Percentiles rank a stretch among this genome's conserved stretches.
phyloP scores from a whole-genome alignment of 306 rosid genomes.

The Corylus avellana region DNA sequence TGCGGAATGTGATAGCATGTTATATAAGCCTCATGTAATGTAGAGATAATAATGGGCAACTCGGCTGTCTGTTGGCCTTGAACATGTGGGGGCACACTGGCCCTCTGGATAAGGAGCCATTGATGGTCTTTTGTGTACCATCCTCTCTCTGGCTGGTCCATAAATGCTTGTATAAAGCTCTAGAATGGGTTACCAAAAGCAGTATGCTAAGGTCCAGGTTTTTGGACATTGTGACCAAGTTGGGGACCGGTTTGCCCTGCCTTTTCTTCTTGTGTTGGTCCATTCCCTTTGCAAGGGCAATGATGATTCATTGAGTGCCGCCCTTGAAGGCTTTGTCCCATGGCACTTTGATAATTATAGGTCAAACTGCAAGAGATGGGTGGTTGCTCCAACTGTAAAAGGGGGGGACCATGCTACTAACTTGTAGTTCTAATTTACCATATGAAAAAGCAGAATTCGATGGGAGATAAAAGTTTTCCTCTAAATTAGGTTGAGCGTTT shows the following conservation, averaged over 20 bases:
- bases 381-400: not conserved
- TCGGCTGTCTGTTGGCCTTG: not conserved
- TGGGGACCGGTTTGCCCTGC: conserved; percentile 2
- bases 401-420: not conserved
- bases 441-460: too few species aligned
- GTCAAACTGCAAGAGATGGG: conserved; percentile 5
- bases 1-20: too few species aligned
- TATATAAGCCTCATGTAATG: too few species aligned
- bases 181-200: not conserved
- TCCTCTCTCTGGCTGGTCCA: not conserved
- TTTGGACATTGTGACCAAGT: not conserved
- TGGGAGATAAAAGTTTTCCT: too few species aligned
- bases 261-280: conserved; percentile 6
- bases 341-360: not conserved
- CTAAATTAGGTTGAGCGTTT: too few species aligned
- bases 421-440: too few species aligned
- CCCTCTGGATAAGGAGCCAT: not conserved
- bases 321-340: not conserved
- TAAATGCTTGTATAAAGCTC: not conserved
- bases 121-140: not conserved
- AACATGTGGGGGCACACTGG: not conserved
- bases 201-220: not conserved
- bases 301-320: not conserved
- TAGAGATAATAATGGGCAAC: not conserved
- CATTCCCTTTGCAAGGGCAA: not conserved